Conservation (phyloP, 208 protist species). For the Zelonia costaricensis region DNA sequence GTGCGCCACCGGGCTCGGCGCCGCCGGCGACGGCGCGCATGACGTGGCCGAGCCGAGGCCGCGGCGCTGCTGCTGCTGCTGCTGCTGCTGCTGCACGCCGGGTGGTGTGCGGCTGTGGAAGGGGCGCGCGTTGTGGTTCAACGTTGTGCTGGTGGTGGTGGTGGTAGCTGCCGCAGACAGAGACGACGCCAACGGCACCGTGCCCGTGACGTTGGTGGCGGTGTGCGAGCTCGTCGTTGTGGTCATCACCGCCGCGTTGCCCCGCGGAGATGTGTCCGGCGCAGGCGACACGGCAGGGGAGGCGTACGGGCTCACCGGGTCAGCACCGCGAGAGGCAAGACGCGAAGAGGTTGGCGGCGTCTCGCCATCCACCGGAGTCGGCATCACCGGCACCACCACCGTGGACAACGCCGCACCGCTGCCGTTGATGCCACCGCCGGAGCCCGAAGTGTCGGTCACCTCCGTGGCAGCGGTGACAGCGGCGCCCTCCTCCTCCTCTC, state of each 20-base stretch:
- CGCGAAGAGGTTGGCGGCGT: background rate
- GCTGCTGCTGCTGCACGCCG: constrained; percentile 4
- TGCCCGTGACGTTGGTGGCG: background rate
- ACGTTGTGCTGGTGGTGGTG: constrained; percentile 9
- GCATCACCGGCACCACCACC: constrained; percentile 9
- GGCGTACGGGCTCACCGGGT: too few species aligned
- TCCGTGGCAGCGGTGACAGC: background rate
- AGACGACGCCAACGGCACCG: background rate
- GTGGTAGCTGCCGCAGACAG: background rate
- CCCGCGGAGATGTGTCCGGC: background rate
- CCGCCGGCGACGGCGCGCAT: background rate
- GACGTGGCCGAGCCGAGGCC: too few species aligned
- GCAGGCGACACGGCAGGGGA: too few species aligned
- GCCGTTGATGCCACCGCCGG: background rate
- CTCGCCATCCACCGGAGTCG: constrained; percentile 7
- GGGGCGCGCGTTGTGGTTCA: constrained; percentile 32
- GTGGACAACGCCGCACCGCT: background rate
- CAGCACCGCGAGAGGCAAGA: background rate
- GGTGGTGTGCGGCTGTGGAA: constrained; percentile 31
- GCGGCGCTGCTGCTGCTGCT: constrained; percentile 3
- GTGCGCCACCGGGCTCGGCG: background rate
- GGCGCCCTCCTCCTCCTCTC: background rate
- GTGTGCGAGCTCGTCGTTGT: constrained; percentile 1
- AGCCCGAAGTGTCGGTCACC: background rate
- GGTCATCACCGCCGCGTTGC: background rate